Base-by-base conservation (phyloP, 148 eudicot species). In the Selenicereus undatus region DNA sequence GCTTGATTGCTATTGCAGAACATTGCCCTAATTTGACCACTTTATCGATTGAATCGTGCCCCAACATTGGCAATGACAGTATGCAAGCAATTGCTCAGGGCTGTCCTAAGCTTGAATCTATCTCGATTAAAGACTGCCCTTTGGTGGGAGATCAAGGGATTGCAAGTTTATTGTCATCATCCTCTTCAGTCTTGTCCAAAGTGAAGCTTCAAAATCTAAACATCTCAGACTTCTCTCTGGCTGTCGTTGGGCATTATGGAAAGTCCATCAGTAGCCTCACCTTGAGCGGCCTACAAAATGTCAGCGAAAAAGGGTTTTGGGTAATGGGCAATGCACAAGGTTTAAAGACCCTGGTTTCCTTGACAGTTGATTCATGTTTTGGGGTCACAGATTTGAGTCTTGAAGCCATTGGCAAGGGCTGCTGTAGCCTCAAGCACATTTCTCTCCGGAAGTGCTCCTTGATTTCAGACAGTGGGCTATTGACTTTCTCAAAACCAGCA, bases 291-390 rank as follows among this genome's bases (percentile, higher is more conserved):
- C 95, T 96, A 42, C 84, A 78, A 80, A 89, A 84, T 43, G 97
- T 91, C 82, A 91, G 83, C 52, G 92, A 92, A 76, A 92, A 84
- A 84, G 99, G 98, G 27, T 96, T 94, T 81, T 92, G 91, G 94
- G 93, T 85, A 27, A 92, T 96, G 99, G 99, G 95, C 58, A 90
- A 85, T 68, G 99, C 91, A 32, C 74, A 75, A 71, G 93, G 99
- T 76, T 89, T 96, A 42, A 84, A 83, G 83, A 45, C 79, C 68
- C 76, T 96, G 54, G 29, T 80, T 6, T 89, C 92, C 64, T 84
- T 96, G 76, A 39, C 91, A 13, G 80, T 96, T 70, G 77, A 84
- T 70, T 87, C 93, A 2, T 96, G 99, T 76, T 80, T 83, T 42
- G 97, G 99, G 74, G 82, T 89, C 20, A 91, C 97, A 5, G 94